Evolutionary conservation across 2,329 filamentous ascomycete genomes (phyloP).

Genomic region (Xylaria arbuscula): DNA sequence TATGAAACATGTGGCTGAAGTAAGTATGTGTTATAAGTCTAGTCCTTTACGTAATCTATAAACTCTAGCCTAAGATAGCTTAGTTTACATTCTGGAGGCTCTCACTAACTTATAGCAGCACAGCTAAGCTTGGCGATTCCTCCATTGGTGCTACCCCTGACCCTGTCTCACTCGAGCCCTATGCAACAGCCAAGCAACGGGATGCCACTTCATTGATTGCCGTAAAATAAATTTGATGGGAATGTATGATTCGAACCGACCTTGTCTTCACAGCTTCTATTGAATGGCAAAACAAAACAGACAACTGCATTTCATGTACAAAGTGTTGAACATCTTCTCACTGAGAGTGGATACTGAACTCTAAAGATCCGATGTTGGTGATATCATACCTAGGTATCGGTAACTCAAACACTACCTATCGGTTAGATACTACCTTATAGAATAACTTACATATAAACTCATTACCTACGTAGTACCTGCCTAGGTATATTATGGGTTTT

Average conservation of each 20-base stretch:
- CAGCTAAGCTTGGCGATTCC: slow-evolving; percentile 3
- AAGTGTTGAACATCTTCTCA: not conserved
- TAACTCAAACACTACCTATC: not conserved
- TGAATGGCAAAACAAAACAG: not conserved
- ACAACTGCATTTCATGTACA: not conserved
- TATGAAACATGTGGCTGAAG: too few relatives aligned
- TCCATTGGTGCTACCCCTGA: slow-evolving; percentile 9
- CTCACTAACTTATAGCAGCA: not conserved
- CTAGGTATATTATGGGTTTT: too few relatives aligned
- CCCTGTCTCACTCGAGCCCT: slow-evolving; percentile 25
- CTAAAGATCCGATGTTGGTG: not conserved
- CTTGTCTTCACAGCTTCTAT: not conserved
- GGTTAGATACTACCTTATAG: too few relatives aligned
- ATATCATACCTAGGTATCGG: slow-evolving; percentile 10
- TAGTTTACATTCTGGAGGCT: not conserved
- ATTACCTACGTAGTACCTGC: too few relatives aligned
- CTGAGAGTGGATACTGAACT: not conserved
- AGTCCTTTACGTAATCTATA: too few relatives aligned
- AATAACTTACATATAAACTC: too few relatives aligned
- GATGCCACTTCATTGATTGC: not conserved
- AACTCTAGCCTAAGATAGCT: not conserved
- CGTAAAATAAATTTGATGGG: not conserved
- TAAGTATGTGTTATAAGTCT: too few relatives aligned
- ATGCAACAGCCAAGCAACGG: slow-evolving; percentile 38
- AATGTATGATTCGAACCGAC: not conserved